These are phyloP conservation scores for Acacia crassicarpa DNA, from an alignment of 306 rosid genomes.

Conservation along the genomic window DNA sequence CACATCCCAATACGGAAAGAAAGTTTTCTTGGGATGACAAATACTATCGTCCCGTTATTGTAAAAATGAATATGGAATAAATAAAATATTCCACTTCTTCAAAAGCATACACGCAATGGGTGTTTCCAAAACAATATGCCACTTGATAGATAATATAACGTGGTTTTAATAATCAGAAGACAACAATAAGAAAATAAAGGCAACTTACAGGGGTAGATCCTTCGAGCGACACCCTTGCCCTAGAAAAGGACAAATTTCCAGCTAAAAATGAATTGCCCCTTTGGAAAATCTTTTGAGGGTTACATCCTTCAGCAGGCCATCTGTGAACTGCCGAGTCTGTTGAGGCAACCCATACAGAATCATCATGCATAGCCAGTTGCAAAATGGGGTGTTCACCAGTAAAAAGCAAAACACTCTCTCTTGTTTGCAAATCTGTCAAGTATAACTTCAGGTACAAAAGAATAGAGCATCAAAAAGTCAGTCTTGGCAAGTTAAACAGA, in stretches of 20 bases:
- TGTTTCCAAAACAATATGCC: slow-evolving; percentile 15
- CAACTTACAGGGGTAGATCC: slow-evolving; percentile 87
- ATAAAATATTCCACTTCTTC: slow-evolving; percentile 20
- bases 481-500: slow-evolving; percentile 31
- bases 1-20: slow-evolving; percentile 26
- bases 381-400: slow-evolving; percentile 87
- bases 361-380: slow-evolving; percentile 79
- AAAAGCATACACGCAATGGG: slow-evolving; percentile 23
- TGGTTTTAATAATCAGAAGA: neutral
- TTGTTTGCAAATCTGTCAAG: slow-evolving; percentile 97
- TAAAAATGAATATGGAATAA: neutral
- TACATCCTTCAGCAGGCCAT: slow-evolving; percentile 88
- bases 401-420: slow-evolving; percentile 95
- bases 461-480: slow-evolving; percentile 46
- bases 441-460: slow-evolving; percentile 71
- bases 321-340: slow-evolving; percentile 86
- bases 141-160: slow-evolving; percentile 9
- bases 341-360: slow-evolving; percentile 88
- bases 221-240: slow-evolving; percentile 94
- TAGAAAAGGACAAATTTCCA: slow-evolving; percentile 91
- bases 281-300: slow-evolving; percentile 85
- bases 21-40: slow-evolving; percentile 24
- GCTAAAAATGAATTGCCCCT: slow-evolving; percentile 91
- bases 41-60: neutral
- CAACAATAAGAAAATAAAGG: slow-evolving; percentile 16